Conservation (phyloP, 2,329 filamentous ascomycete genomes). For the Uncinocarpus reesii region DNA sequence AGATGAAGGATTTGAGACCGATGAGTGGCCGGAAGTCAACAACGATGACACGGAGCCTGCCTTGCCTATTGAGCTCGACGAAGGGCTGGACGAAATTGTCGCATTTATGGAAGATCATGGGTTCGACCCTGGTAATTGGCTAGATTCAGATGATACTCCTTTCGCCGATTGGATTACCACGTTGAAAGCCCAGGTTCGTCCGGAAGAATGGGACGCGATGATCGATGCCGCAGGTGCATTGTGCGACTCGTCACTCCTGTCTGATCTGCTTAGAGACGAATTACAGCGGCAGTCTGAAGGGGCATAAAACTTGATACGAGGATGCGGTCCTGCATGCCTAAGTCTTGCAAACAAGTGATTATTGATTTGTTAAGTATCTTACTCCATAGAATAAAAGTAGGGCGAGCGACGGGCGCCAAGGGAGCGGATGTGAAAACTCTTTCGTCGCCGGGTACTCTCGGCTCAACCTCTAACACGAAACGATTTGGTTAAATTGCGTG, state of each 20-base stretch:
- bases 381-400: neutral
- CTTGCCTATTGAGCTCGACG: conserved; percentile 15
- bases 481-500: neutral
- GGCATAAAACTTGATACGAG: neutral
- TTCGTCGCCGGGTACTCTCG: neutral
- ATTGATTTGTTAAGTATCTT: neutral
- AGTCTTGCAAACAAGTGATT: neutral
- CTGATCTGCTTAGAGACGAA: conserved; percentile 31
- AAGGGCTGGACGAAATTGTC: conserved; percentile 28
- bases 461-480: neutral
- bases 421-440: neutral
- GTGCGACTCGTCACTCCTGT: neutral
- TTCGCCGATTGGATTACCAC: conserved; percentile 30
- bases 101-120: conserved; percentile 32
- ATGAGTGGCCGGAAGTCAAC: neutral
- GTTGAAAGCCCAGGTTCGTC: conserved; percentile 22
- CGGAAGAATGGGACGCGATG: conserved; percentile 19
- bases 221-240: neutral
- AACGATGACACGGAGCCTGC: conserved; percentile 5
- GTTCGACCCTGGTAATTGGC: conserved; percentile 36
- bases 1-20: neutral
- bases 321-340: neutral
- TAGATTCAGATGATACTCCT: conserved; percentile 27
- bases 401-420: no score
- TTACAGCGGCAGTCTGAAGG: conserved; percentile 20